Conservation (phyloP, 495 filamentous ascomycete genomes). For the Podospora conica region DNA sequence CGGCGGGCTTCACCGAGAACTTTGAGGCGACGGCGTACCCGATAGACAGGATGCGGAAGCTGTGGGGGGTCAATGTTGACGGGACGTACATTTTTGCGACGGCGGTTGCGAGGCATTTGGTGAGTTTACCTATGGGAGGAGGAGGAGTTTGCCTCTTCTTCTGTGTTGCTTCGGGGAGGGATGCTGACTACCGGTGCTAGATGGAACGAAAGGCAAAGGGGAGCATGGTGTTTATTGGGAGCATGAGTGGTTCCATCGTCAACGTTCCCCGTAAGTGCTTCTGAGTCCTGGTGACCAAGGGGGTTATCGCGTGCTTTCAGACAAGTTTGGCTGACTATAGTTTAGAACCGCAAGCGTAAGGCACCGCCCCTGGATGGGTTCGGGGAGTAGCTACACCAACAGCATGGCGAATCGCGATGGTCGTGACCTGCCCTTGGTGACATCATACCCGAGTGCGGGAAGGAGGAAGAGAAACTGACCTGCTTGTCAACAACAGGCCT, state of each 20-base stretch:
- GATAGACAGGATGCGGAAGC: slow-evolving; percentile 78
- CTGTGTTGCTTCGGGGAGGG: neutral
- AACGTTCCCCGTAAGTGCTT: slow-evolving; percentile 65
- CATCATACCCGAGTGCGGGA: neutral
- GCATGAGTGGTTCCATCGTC: slow-evolving; percentile 88
- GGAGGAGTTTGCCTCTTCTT: neutral
- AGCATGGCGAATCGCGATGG: neutral
- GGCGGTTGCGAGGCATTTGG: slow-evolving; percentile 75
- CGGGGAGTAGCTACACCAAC: neutral
- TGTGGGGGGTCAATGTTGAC: slow-evolving; percentile 92
- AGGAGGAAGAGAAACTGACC: neutral
- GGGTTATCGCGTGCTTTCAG: no score
- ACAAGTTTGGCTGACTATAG: neutral
- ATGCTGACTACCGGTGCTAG: slow-evolving; percentile 3
- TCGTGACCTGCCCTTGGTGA: neutral
- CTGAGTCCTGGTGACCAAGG: no score
- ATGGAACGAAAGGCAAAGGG: slow-evolving; percentile 74
- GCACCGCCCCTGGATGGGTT: neutral
- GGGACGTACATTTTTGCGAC: slow-evolving; percentile 88
- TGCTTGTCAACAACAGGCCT: slow-evolving; percentile 41
- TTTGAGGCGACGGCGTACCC: slow-evolving; percentile 86
- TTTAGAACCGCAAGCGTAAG: slow-evolving; percentile 64
- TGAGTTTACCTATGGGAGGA: slow-evolving; percentile 12
- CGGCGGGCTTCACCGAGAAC: slow-evolving; percentile 94
- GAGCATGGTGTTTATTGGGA: slow-evolving; percentile 90